These are phyloP conservation scores for Xylariaceae sp. DNA, from an alignment of 2,329 filamentous ascomycete species.

Conservation along the genomic window DNA sequence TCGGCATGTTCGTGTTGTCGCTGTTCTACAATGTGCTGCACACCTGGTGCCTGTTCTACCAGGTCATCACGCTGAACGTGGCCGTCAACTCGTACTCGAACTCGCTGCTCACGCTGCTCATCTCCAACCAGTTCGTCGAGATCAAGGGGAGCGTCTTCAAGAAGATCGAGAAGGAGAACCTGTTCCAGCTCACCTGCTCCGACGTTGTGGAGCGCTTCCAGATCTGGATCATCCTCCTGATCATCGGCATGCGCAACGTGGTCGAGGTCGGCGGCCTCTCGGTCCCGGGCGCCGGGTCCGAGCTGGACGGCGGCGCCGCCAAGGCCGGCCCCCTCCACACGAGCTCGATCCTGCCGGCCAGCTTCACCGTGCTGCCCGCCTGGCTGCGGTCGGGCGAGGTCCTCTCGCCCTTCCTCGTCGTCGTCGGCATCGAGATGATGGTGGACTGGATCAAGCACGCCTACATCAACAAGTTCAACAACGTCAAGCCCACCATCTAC, in stretches of 20 bases:
- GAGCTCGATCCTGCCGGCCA: conserved; percentile 74
- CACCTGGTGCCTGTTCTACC: conserved; percentile 84
- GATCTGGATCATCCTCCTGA: conserved; percentile 92
- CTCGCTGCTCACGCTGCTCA: conserved; percentile 78
- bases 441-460: conserved; percentile 97
- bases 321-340: conserved; percentile 55
- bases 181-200: conserved; percentile 93
- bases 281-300: conserved; percentile 45
- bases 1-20: conserved; percentile 85
- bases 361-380: conserved; percentile 81
- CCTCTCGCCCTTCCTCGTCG: conserved; percentile 84
- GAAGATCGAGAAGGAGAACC: conserved; percentile 94
- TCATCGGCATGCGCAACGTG: conserved; percentile 92
- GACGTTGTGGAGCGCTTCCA: conserved; percentile 97
- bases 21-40: conserved; percentile 84
- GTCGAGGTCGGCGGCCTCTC: conserved; percentile 88
- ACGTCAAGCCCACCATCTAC: conserved; percentile 86
- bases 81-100: conserved; percentile 99
- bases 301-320: conserved; percentile 38
- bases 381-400: conserved; percentile 76
- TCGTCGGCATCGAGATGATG: conserved; percentile 91
- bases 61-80: conserved; percentile 95
- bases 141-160: conserved; percentile 99
- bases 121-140: conserved; percentile 98
- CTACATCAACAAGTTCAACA: conserved; percentile 98